Base-by-base conservation (phyloP, 305 asterid genomes). In the Petunia hybrid region DNA sequence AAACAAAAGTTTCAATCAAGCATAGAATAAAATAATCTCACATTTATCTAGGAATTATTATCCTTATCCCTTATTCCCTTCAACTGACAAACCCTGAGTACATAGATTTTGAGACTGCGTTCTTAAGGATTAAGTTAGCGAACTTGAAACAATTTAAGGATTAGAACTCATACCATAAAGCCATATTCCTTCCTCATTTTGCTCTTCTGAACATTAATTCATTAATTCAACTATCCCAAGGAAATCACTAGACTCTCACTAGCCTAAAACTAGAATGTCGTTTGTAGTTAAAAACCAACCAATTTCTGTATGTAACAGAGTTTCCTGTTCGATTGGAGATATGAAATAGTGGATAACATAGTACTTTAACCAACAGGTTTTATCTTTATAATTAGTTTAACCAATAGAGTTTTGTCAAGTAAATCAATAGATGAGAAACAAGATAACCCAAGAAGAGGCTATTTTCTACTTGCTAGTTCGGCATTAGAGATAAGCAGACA, bases 381-480 rank as follows among this genome's bases (percentile, higher is more conserved):
- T 48, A 22, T 22, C 31, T 22, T 51, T 51, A 51, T 51, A 9
- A 51, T 8, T 3, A 51, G 2, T 51, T 51, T 51, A 51, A 51
- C 56, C 10, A 1, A 51, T 1, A 4, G 14, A 13, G 14, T 9
- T 51, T 51, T 51, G 8, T 51, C 56, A 9, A 9, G 56, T 51
- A 9, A 51, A 51, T 51, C 3, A 2, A 8, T 13, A 8, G 13
- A 51, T 51, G 56, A 53, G 57, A n/a, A n/a, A 53, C 61, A 56
- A 4, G 73, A 66, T 66, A 35, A 66, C 13, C 35, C 36, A 2
- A 66, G 5, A 66, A 42, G 6, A 67, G 43, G 74, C 38, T n/a
- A 67, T 14, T 67, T 65, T 67, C 7, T n/a, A 41, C 74, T 67
- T 67, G 51, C 53, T 36, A 67, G 74, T 14, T 14, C 31, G 14